These are phyloP conservation scores for Daldinia loculata DNA, from an alignment of 495 filamentous ascomycete genomes.

Conservation along the genomic window DNA sequence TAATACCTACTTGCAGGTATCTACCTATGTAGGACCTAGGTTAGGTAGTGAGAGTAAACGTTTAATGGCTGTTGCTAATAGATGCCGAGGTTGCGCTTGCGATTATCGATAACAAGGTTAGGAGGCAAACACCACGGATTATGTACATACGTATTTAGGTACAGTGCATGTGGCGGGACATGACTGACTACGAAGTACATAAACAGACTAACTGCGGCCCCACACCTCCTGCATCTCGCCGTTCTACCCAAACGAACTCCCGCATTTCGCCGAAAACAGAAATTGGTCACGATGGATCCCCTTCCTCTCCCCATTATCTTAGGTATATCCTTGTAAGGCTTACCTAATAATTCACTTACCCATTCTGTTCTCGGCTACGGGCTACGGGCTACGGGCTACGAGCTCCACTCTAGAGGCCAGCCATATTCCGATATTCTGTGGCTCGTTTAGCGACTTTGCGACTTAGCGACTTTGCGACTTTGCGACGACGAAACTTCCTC, in stretches of 20 bases:
- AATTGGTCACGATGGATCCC: slow-evolving; percentile 28
- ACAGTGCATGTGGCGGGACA: no score
- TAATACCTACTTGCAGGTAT: neutral
- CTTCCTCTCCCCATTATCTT: neutral
- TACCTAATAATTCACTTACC: slow-evolving; percentile 26
- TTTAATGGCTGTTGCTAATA: neutral
- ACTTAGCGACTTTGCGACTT: neutral
- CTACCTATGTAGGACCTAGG: no score
- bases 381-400: no score
- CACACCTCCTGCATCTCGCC: neutral
- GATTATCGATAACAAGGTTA: slow-evolving; percentile 9
- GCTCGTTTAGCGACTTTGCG: slow-evolving; percentile 36
- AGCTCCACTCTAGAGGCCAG: slow-evolving; percentile 20
- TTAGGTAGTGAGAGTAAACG: neutral
- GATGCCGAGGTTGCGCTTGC: slow-evolving; percentile 13
- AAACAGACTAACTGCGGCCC: neutral
- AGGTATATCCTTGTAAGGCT: slow-evolving; percentile 7
- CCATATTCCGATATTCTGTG: slow-evolving; percentile 23
- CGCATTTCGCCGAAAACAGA: slow-evolving; percentile 25
- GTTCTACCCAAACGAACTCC: neutral
- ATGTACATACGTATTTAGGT: neutral
- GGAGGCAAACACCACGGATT: neutral
- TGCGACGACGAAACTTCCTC: slow-evolving; percentile 28
- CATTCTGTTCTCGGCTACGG: neutral
- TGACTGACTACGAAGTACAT: no score